Evolutionary conservation across 1,139 yeast genomes (phyloP).

Genomic region (Candida sp.): DNA sequence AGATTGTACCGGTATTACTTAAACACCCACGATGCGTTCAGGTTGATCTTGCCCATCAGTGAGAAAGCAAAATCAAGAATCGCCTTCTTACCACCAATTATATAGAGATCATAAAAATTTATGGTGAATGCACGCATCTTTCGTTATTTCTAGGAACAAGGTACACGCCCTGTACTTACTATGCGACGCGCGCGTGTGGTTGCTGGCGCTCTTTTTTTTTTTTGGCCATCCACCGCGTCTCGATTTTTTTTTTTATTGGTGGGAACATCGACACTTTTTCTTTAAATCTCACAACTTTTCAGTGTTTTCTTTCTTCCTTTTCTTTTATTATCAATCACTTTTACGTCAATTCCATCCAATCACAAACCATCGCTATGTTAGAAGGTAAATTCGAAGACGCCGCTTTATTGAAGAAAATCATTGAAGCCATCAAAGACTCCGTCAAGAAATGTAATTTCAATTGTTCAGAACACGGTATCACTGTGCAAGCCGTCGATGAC

Average conservation of each 20-base stretch:
- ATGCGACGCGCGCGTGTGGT: background rate
- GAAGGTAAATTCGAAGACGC: slow-evolving; percentile 98
- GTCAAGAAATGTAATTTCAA: slow-evolving; percentile 96
- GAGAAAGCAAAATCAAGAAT: slow-evolving; percentile 33
- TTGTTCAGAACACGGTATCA: slow-evolving; percentile 93
- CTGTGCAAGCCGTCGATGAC: slow-evolving; percentile 97
- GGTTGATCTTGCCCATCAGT: slow-evolving; percentile 58
- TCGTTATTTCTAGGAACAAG: background rate
- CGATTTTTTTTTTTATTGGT: background rate
- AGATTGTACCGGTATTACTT: slow-evolving; percentile 85
- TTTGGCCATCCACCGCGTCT: background rate
- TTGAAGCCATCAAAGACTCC: slow-evolving; percentile 92
- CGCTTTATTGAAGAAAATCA: slow-evolving; percentile 85
- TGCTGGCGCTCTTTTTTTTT: background rate
- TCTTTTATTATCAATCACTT: background rate
- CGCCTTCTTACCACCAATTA: slow-evolving; percentile 31
- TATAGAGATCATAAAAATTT: background rate
- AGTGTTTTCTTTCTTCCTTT: background rate
- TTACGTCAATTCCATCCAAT: background rate
- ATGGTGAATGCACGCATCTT: background rate
- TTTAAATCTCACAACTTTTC: background rate
- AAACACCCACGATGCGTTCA: slow-evolving; percentile 91
- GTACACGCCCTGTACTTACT: background rate
- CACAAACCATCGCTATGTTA: slow-evolving; percentile 56
- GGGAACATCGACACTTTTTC: background rate